These are phyloP conservation scores for Lactuca sativa DNA, from an alignment of 129 eudicot species.

Conservation along the genomic window DNA sequence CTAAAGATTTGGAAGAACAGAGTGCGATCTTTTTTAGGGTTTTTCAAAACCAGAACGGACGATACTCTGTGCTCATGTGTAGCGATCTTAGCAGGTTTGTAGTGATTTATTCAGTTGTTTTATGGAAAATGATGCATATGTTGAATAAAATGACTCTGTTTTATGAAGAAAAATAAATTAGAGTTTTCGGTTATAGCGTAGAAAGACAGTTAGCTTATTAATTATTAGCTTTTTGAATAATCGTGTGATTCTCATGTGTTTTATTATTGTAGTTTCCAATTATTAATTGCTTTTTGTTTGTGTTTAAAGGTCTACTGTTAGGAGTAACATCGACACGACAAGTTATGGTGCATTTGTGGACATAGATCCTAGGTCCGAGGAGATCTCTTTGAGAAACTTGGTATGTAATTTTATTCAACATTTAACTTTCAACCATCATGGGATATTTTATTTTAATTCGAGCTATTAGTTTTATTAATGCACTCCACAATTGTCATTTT, in stretches of 20 bases:
- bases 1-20: constrained; percentile 48
- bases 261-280: not conserved
- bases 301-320: constrained; percentile 51
- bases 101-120: not conserved
- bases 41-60: constrained; percentile 30
- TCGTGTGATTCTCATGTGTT: too few relatives aligned
- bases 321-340: constrained; percentile 38
- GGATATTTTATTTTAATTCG: too few relatives aligned
- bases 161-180: too few relatives aligned
- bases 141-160: too few relatives aligned
- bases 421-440: not conserved
- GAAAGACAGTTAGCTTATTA: not conserved
- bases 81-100: constrained; percentile 60
- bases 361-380: constrained; percentile 44
- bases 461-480: not conserved
- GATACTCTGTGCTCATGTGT: constrained; percentile 59
- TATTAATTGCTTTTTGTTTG: not conserved
- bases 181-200: too few relatives aligned
- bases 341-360: constrained; percentile 57
- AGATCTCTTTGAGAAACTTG: constrained; percentile 57
- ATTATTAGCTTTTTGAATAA: too few relatives aligned
- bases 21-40: constrained; percentile 62
- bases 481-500: not conserved
- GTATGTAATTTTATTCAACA: constrained; percentile 23
- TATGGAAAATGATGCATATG: too few relatives aligned